Conservation (phyloP, 257 asterid genomes). For the Nicotiana benthamiana region DNA sequence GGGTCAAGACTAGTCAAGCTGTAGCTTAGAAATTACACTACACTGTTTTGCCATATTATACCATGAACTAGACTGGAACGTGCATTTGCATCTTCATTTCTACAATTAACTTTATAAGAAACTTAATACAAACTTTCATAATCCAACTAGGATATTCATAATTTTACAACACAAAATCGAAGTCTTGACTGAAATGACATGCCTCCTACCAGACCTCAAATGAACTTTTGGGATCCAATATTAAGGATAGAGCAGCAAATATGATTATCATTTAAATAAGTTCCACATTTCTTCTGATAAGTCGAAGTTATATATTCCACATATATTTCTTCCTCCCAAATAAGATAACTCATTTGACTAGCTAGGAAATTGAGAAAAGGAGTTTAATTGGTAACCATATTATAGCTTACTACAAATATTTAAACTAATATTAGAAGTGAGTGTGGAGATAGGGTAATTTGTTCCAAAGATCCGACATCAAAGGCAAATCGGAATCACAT, state of each 20-base stretch:
- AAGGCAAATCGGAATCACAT: background rate
- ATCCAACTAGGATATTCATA: background rate
- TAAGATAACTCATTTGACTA: background rate
- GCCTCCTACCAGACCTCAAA: background rate
- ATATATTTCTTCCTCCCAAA: background rate
- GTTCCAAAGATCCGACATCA: background rate
- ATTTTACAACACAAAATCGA: background rate
- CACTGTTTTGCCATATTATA: background rate
- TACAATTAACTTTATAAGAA: background rate
- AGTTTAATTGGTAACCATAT: background rate
- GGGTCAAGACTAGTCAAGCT: background rate
- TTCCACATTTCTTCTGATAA: background rate
- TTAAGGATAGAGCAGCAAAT: background rate
- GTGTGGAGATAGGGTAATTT: background rate
- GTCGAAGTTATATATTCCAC: background rate
- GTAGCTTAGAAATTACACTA: background rate
- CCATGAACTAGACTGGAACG: background rate
- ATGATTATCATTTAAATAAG: background rate
- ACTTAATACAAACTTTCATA: background rate
- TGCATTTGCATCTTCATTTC: background rate
- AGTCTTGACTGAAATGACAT: background rate
- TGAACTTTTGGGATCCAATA: background rate
- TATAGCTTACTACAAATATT: background rate
- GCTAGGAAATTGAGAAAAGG: background rate
- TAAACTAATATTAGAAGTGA: background rate